These are phyloP conservation scores for Trichoderma arundinaceum DNA, from an alignment of 2,329 filamentous ascomycete species.

Conservation along the genomic window DNA sequence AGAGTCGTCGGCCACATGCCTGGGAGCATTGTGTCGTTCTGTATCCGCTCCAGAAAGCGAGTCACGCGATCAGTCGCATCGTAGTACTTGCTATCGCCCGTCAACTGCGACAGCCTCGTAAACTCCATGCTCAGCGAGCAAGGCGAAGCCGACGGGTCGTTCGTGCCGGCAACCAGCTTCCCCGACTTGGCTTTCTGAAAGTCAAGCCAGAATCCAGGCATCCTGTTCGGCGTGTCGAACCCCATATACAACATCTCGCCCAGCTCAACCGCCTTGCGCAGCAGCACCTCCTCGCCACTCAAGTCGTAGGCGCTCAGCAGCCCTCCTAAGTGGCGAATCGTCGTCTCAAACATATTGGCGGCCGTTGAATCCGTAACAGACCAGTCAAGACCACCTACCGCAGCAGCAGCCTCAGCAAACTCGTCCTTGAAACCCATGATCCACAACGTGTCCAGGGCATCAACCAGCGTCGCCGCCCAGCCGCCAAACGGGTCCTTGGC, in stretches of 20 bases:
- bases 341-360: slow-evolving; percentile 61
- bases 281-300: slow-evolving; percentile 51
- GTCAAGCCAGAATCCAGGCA: slow-evolving; percentile 55
- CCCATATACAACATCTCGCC: slow-evolving; percentile 61
- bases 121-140: slow-evolving; percentile 79
- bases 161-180: slow-evolving; percentile 56
- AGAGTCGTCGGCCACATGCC: slow-evolving; percentile 77
- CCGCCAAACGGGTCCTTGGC: slow-evolving; percentile 57
- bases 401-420: slow-evolving; percentile 59
- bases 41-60: slow-evolving; percentile 68
- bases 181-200: slow-evolving; percentile 52
- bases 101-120: slow-evolving; percentile 74
- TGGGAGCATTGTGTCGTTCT: slow-evolving; percentile 72
- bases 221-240: slow-evolving; percentile 60
- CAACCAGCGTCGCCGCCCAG: slow-evolving; percentile 65
- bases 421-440: slow-evolving; percentile 66
- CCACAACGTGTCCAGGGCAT: slow-evolving; percentile 65
- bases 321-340: slow-evolving; percentile 59
- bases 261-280: slow-evolving; percentile 57
- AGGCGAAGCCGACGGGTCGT: slow-evolving; percentile 54
- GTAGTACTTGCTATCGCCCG: slow-evolving; percentile 74
- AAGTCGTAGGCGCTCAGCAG: slow-evolving; percentile 59
- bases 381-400: slow-evolving; percentile 58
- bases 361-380: slow-evolving; percentile 50
- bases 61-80: slow-evolving; percentile 78